Percentiles rank a stretch among this genome's conserved stretches.
phyloP scores from a whole-genome alignment of 2,329 filamentous ascomycete genomes.

The Claviceps arundinis region DNA sequence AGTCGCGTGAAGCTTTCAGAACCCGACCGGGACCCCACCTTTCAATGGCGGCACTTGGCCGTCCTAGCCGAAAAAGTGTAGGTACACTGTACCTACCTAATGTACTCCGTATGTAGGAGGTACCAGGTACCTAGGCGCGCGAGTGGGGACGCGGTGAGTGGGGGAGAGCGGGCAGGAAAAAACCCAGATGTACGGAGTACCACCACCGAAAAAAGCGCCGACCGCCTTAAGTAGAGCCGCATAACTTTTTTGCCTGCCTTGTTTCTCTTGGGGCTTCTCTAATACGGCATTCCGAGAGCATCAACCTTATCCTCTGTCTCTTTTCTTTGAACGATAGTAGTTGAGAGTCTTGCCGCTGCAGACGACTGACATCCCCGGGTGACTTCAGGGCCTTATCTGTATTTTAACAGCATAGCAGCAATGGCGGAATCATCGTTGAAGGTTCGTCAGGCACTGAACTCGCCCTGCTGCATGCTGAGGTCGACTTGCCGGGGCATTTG shows the following conservation, averaged over 20 bases:
- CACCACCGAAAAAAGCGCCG: slow-evolving; percentile 3
- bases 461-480: slow-evolving; percentile 14
- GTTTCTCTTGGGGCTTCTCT: not conserved
- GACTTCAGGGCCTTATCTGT: not conserved
- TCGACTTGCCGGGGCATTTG: not conserved
- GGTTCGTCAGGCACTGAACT: slow-evolving; percentile 24
- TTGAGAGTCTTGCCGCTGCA: not conserved
- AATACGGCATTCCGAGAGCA: not conserved
- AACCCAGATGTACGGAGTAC: not conserved
- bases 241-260: not conserved
- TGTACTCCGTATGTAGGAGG: too few species aligned
- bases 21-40: not conserved
- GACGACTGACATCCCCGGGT: not conserved
- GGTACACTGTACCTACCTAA: too few species aligned
- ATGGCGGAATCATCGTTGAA: slow-evolving; percentile 35
- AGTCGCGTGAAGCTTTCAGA: too few species aligned
- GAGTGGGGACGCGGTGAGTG: not conserved
- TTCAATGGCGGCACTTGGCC: not conserved
- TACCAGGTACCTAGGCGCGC: too few species aligned
- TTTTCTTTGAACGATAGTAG: not conserved
- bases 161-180: not conserved
- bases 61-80: not conserved
- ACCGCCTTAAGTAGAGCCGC: slow-evolving; percentile 7
- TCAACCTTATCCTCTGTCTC: not conserved
- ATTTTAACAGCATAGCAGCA: not conserved